phyloP scores from a whole-genome alignment of 306 rosid species.

The Quercus rubra region DNA sequence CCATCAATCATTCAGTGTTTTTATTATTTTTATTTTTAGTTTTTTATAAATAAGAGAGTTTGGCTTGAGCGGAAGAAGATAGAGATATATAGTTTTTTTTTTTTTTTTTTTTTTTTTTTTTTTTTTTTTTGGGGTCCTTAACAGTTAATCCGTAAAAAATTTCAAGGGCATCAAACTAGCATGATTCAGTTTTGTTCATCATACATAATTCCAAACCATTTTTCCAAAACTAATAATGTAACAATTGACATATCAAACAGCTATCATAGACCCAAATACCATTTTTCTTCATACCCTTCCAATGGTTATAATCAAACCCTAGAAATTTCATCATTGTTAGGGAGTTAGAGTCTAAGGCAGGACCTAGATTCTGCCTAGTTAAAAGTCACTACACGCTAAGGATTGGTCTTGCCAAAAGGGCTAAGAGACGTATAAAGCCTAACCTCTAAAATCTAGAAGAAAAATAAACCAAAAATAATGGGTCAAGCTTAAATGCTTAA shows the following conservation, averaged over 20 bases:
- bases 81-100: no score
- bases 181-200: not conserved
- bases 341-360: not conserved
- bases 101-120: not conserved
- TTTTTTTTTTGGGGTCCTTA: not conserved
- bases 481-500: not conserved
- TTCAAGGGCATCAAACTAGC: not conserved
- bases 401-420: not conserved
- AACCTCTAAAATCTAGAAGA: not conserved
- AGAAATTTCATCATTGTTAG: not conserved
- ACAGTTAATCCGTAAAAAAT: not conserved
- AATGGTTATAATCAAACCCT: not conserved
- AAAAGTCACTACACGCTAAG: not conserved
- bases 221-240: not conserved
- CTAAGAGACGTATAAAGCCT: not conserved
- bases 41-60: no score
- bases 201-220: not conserved
- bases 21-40: no score
- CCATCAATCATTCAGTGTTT: no score
- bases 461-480: no score
- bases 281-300: not conserved
- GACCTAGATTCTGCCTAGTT: constrained; percentile 35
- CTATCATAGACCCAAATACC: not conserved
- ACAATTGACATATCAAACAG: constrained; percentile 9
- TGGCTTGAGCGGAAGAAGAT: no score